A percentile compares a stretch with the other conserved stretches of the same genome.
These are phyloP conservation scores for Trypanosoma mega DNA, from an alignment of 208 protist genomes.

Conservation along the genomic window DNA sequence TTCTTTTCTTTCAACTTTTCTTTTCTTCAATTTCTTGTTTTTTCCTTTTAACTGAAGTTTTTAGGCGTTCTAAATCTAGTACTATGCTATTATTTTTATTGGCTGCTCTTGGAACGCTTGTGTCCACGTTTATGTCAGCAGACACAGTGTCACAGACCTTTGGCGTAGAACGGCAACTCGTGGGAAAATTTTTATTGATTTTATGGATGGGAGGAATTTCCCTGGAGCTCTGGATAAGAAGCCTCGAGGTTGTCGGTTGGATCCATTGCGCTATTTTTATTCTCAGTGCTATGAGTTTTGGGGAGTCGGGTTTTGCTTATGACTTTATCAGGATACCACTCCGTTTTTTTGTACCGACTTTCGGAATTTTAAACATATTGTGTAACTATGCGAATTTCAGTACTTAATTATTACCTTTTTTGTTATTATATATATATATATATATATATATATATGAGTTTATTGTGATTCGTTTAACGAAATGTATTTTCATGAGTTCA, in stretches of 20 bases:
- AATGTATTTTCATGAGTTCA: slow-evolving; percentile 2
- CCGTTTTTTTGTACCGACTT: slow-evolving; percentile 44
- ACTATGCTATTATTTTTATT: slow-evolving; percentile 27
- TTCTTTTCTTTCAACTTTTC: no score
- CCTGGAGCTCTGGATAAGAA: slow-evolving; percentile 16
- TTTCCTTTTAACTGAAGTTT: slow-evolving; percentile 2
- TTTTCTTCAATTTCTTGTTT: slow-evolving; percentile 10
- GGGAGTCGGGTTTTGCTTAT: slow-evolving; percentile 18
- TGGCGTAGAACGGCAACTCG: not conserved
- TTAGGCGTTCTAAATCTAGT: not conserved
- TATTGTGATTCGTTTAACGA: no score
- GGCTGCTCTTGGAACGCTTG: slow-evolving; percentile 38
- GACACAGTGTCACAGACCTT: slow-evolving; percentile 53
- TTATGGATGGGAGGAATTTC: slow-evolving; percentile 18
- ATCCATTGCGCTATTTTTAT: slow-evolving; percentile 21
- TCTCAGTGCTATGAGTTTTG: slow-evolving; percentile 8
- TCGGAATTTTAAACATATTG: slow-evolving; percentile 42
- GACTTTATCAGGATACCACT: slow-evolving; percentile 63
- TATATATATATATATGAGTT: slow-evolving; percentile 3
- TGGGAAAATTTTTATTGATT: slow-evolving; percentile 15
- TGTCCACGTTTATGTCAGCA: slow-evolving; percentile 70
- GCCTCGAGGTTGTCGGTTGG: slow-evolving; percentile 18
- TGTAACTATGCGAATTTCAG: slow-evolving; percentile 18
- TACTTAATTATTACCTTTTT: slow-evolving; percentile 6
- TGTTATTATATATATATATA: slow-evolving; percentile 6